phyloP scores from a whole-genome alignment of 2,329 filamentous ascomycete species.

The Fusarium decemcellulare region DNA sequence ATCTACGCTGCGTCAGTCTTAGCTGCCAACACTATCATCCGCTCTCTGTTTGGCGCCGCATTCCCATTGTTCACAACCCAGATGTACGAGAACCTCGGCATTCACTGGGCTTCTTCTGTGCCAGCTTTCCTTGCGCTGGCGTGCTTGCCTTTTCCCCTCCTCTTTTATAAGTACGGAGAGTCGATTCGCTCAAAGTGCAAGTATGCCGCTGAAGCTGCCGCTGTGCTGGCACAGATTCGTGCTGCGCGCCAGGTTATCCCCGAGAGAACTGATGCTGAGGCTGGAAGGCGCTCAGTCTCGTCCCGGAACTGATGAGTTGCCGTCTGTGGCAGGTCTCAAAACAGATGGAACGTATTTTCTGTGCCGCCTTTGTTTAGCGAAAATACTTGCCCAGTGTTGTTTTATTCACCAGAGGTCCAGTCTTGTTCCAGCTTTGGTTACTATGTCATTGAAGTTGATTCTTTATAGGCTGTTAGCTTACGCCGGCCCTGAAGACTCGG shows the following conservation, averaged over 20 bases:
- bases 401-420: not conserved
- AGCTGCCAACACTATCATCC: conserved; percentile 35
- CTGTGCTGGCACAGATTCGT: not conserved
- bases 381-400: not conserved
- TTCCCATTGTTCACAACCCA: conserved; percentile 38
- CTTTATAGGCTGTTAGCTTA: not conserved
- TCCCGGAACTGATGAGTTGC: not conserved
- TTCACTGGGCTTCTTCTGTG: conserved; percentile 37
- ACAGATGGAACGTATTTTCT: not conserved
- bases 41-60: conserved; percentile 39
- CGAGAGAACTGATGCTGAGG: not conserved
- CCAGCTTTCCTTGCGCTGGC: conserved; percentile 34
- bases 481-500: not conserved
- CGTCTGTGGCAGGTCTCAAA: not conserved
- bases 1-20: conserved; percentile 39
- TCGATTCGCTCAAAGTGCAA: conserved; percentile 37
- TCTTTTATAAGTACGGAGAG: conserved; percentile 40
- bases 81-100: conserved; percentile 36
- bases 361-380: not conserved
- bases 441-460: not conserved
- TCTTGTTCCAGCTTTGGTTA: not conserved
- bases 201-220: conserved; percentile 24
- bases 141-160: conserved; percentile 31
- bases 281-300: not conserved
- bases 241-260: not conserved